Base-by-base conservation (phyloP, 129 eudicot species). In the Silybum marianum region DNA sequence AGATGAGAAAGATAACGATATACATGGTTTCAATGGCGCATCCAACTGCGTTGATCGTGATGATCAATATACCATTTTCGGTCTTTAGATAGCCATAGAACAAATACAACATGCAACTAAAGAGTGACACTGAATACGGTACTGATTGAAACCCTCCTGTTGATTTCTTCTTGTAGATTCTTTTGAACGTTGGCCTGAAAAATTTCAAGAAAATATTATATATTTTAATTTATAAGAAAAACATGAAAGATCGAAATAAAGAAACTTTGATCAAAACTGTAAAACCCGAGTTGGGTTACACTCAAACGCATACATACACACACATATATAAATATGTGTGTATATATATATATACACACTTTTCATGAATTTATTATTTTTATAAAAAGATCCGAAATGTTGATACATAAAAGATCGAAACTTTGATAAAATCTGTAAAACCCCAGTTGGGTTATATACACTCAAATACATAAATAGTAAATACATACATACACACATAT, bases 121-220 rank as follows among this genome's bases (percentile, higher is more conserved):
- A 92, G 7, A 88, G 72, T 11, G 94, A 86, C 0, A 92, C 97
- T 26, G 94, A 44, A 32, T 92, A 92, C n/a, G 97, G 97, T 42
- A 90, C 76, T 0, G 94, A 77, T 28, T 90, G 94, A 68, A 92
- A 92, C 9, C 92, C 94, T 79, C 87, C 78, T 0, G 97, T 92
- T 14, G 97, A 92, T 87, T 90, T 92, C 71, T 60, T 90, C 88
- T 87, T 87, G 79, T 32, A 87, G 58, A 92, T 90, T 66, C 83
- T 74, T 14, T 75, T 79, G 73, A 92, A 92, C n/a, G 97, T 92
- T 26, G 97, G 97, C 80, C 97, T 90, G 84, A 26, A 69, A 74
- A 6, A 16, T 16, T 21, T 13, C 7, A 46, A 9, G 26, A 38
- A 83, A 66, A 0, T 66, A 11, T 0, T 22, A 67, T 23, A 28